Evolutionary conservation across 805 yeast genomes (phyloP).

Genomic region (Candida namnaoensis): DNA sequence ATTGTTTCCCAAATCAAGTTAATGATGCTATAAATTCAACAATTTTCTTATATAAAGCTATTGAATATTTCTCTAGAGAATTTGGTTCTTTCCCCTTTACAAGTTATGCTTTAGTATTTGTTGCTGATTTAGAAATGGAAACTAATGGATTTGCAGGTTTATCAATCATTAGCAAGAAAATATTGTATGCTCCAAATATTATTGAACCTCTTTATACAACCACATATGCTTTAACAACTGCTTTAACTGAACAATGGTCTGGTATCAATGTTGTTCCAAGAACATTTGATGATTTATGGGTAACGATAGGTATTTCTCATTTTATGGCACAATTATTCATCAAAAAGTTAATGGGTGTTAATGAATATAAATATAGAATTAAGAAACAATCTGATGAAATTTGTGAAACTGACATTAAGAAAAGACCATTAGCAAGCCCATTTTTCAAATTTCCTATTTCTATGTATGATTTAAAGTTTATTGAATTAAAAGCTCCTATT

Average conservation of each 20-base stretch:
- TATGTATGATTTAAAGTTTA: conserved; percentile 55
- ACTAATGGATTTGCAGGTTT: conserved; percentile 69
- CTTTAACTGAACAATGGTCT: conserved; percentile 85
- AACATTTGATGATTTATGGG: conserved; percentile 78
- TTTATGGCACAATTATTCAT: conserved; percentile 75
- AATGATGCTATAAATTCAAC: conserved; percentile 63
- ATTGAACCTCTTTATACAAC: conserved; percentile 72
- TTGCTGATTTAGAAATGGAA: conserved; percentile 42
- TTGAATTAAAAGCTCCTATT: conserved; percentile 76
- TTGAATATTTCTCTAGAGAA: conserved; percentile 78
- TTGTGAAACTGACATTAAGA: conserved; percentile 68
- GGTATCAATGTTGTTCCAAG: conserved; percentile 86
- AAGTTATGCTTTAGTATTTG: conserved; percentile 69
- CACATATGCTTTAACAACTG: conserved; percentile 60
- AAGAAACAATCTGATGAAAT: conserved; percentile 57
- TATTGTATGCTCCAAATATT: conserved; percentile 62
- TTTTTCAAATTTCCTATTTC: conserved; percentile 55
- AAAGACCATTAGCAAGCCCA: conserved; percentile 74
- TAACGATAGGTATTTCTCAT: conserved; percentile 75
- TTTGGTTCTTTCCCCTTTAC: conserved; percentile 92
- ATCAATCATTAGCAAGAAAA: conserved; percentile 46
- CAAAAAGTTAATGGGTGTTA: conserved; percentile 67
- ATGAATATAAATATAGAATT: conserved; percentile 69
- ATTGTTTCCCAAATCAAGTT: conserved; percentile 51
- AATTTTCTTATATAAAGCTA: conserved; percentile 63